These are phyloP conservation scores for Paxillus ammoniavirescens DNA, from an alignment of 768 basidiomycete genomes.

Conservation along the genomic window DNA sequence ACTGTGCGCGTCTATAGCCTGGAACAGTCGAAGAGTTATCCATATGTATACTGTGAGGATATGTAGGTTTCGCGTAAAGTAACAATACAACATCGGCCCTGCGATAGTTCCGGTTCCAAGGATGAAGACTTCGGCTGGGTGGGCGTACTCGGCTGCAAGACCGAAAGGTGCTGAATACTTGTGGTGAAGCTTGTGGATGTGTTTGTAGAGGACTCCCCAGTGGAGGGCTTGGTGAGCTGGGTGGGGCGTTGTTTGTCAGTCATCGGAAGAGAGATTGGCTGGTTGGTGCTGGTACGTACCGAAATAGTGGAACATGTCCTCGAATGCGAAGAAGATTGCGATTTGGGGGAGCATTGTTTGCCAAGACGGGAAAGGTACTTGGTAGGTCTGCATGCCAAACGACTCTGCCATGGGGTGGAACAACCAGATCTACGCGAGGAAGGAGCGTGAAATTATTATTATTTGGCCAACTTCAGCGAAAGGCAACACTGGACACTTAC, in stretches of 20 bases:
- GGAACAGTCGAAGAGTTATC: constrained; percentile 93
- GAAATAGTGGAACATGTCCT: constrained; percentile 94
- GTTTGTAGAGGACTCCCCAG: constrained; percentile 78
- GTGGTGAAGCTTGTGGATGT: constrained; percentile 98
- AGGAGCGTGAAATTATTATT: no score
- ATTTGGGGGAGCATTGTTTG: constrained; percentile 73
- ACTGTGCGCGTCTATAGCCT: constrained; percentile 95
- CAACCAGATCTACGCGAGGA: constrained; percentile 65
- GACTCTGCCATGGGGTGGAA: constrained; percentile 89
- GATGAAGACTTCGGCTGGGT: constrained; percentile 94
- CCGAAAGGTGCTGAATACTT: constrained; percentile 97
- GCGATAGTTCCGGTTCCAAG: constrained; percentile 89
- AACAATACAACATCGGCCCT: constrained; percentile 86
- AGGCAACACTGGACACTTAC: constrained; percentile 41
- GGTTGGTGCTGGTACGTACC: constrained; percentile 37
- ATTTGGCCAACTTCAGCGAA: not conserved
- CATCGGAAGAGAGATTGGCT: no score
- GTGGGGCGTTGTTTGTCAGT: constrained; percentile 1
- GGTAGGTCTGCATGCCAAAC: constrained; percentile 89
- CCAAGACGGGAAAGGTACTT: constrained; percentile 85
- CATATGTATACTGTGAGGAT: constrained; percentile 92
- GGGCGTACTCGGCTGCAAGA: constrained; percentile 96
- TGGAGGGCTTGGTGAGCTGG: constrained; percentile 89
- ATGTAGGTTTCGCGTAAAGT: constrained; percentile 70
- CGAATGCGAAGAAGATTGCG: constrained; percentile 89